Conservation (phyloP, 228 moss, liverwort and hornwort genomes). For the Sphagnum magellanicum region DNA sequence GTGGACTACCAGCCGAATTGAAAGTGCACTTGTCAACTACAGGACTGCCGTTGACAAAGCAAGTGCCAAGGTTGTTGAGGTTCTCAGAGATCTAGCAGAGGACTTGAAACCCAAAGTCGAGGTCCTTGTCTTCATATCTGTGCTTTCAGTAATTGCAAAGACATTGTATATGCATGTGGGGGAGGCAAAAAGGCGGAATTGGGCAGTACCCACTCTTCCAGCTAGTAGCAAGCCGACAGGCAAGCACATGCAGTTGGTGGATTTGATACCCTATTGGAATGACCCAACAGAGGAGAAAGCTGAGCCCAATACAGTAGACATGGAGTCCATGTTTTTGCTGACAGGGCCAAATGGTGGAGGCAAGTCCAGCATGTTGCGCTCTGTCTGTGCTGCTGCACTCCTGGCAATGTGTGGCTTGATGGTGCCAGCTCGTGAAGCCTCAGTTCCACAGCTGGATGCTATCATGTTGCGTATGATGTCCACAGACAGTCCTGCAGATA, state of each 20-base stretch:
- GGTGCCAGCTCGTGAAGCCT: conserved; percentile 73
- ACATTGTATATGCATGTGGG: conserved; percentile 66
- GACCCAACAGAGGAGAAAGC: conserved; percentile 47
- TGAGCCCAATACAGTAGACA: conserved; percentile 62
- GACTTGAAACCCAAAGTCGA: conserved; percentile 66
- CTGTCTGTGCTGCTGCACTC: conserved; percentile 84
- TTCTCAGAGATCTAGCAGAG: conserved; percentile 54
- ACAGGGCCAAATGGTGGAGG: conserved; percentile 94
- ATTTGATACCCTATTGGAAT: conserved; percentile 91
- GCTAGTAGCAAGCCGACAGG: conserved; percentile 6
- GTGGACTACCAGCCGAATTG: conserved; percentile 68
- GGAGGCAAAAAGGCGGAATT: conserved; percentile 72
- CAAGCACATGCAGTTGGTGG: conserved; percentile 51
- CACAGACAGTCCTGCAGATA: conserved; percentile 84
- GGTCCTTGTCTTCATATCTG: conserved; percentile 64
- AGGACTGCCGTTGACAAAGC: conserved; percentile 62
- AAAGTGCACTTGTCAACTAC: conserved; percentile 57
- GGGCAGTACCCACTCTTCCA: conserved; percentile 68
- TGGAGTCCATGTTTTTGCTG: conserved; percentile 66
- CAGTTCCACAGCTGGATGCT: conserved; percentile 70
- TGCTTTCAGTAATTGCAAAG: conserved; percentile 73
- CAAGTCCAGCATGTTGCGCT: conserved; percentile 89
- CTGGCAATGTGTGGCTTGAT: conserved; percentile 84
- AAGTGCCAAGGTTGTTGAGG: conserved; percentile 38
- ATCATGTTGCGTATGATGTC: conserved; percentile 98